Base-by-base conservation (phyloP, 805 yeast genomes). In the Sporopachydermia quercuum region DNA sequence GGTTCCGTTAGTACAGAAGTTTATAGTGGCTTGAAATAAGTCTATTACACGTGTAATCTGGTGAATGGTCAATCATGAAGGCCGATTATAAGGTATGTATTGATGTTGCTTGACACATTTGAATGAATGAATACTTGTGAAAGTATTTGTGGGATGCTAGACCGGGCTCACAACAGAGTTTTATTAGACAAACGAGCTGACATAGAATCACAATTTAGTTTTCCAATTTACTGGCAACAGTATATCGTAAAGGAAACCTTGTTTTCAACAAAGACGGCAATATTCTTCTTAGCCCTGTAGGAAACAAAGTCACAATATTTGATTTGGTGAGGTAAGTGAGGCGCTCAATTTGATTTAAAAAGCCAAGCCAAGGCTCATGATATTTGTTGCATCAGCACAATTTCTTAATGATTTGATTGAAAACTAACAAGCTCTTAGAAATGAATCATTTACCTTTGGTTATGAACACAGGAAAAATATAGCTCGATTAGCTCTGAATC, bases 401-500 rank as follows among this genome's bases (percentile, higher is more conserved):
- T n/a, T n/a, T n/a, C n/a, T n/a, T n/a, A n/a, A n/a, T n/a, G n/a
- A n/a, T n/a, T 5, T 5, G 36, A 34, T 34, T 34, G 15, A 34
- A 19, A 37, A 8, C 11, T n/a, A 8, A 6, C 13, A 6, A 8
- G 13, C 13, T 17, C 34, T 16, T 18, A 49, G 50, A 53, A 86
- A 79, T 57, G 78, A 74, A 49, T 82, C 95, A 2, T 87, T 74
- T 62, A 91, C 98, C 1, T 82, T 89, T 54, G 74, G 76, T 50
- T 91, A 86, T 57, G 96, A 91, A 58, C 98, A 91, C 56, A 71
- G 97, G 49, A 83, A 80, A 53, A 83, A 83, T 49, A 71, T 91
- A 37, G 66, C 76, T 2, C 58, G 86, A 40, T 68, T 91, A 27
- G 95, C 96, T 15, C 59, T 91, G 45, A 91, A 87, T 53, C 72